These are phyloP conservation scores for Nitzschia sp. DNA, from an alignment of 108 stramenopile genomes.

Conservation along the genomic window DNA sequence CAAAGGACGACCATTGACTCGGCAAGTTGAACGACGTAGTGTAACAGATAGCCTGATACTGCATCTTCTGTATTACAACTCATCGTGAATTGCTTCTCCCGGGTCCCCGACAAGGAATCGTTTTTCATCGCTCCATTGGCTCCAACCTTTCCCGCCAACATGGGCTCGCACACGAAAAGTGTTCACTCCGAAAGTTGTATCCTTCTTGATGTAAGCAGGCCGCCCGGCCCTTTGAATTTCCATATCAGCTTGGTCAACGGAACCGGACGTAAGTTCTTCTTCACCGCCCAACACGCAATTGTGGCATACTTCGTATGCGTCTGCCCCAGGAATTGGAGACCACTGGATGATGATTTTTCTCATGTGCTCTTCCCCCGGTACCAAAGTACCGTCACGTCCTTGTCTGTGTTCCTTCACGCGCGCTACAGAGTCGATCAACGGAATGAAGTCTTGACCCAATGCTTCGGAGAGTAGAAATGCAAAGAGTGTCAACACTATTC, in stretches of 20 bases:
- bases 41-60: too few species aligned
- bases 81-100: constrained; percentile 30
- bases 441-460: constrained; percentile 6
- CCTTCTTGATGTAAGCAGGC: constrained; percentile 14
- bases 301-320: constrained; percentile 40
- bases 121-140: constrained; percentile 32
- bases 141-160: constrained; percentile 20
- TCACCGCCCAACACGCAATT: constrained; percentile 23
- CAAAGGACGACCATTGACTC: too few species aligned
- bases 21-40: too few species aligned
- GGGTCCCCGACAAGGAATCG: constrained; percentile 36
- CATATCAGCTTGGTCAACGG: neutral
- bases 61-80: constrained; percentile 12
- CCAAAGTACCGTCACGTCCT: constrained; percentile 22
- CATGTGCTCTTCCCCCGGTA: constrained; percentile 37
- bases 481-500: neutral
- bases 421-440: constrained; percentile 13
- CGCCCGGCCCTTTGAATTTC: constrained; percentile 13
- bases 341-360: constrained; percentile 37
- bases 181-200: constrained; percentile 29
- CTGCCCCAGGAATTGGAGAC: constrained; percentile 20
- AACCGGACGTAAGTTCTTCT: constrained; percentile 4
- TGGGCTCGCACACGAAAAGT: constrained; percentile 33
- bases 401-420: constrained; percentile 41
- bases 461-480: neutral